These are phyloP conservation scores for Psilocybe sp. DNA, from an alignment of 768 basidiomycete species.

Conservation along the genomic window DNA sequence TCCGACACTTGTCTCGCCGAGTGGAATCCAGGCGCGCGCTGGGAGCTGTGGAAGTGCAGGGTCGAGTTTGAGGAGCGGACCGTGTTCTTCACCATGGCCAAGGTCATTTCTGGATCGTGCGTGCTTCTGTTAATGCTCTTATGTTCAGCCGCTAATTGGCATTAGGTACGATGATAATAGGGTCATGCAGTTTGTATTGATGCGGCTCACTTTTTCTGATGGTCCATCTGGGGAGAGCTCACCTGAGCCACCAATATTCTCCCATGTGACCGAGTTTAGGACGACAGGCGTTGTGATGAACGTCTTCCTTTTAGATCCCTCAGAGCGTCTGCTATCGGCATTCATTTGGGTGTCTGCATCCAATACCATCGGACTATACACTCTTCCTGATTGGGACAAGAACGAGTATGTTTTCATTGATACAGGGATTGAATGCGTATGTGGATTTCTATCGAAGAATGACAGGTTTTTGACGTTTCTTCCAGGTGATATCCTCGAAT, in stretches of 20 bases:
- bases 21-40: constrained; percentile 61
- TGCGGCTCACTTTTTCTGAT: constrained; percentile 62
- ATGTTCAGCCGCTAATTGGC: constrained; percentile 1
- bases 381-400: constrained; percentile 64
- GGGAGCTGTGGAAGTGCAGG: constrained; percentile 78
- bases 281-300: constrained; percentile 74
- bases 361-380: constrained; percentile 59
- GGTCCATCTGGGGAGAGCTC: constrained; percentile 38
- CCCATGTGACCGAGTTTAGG: constrained; percentile 58
- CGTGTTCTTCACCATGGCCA: constrained; percentile 77
- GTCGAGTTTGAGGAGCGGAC: constrained; percentile 72
- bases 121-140: constrained; percentile 16
- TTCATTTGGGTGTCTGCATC: constrained; percentile 64
- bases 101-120: constrained; percentile 49
- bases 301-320: constrained; percentile 70
- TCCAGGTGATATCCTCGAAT: constrained; percentile 62
- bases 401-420: constrained; percentile 70
- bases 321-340: constrained; percentile 56
- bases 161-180: constrained; percentile 56
- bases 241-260: constrained; percentile 45
- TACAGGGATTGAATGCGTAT: constrained; percentile 70
- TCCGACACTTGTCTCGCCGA: constrained; percentile 59
- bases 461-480: background rate
- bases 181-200: constrained; percentile 69
- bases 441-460: constrained; percentile 22